Base-by-base conservation (phyloP, 2,329 filamentous ascomycete genomes). In the Cordyceps javanica region DNA sequence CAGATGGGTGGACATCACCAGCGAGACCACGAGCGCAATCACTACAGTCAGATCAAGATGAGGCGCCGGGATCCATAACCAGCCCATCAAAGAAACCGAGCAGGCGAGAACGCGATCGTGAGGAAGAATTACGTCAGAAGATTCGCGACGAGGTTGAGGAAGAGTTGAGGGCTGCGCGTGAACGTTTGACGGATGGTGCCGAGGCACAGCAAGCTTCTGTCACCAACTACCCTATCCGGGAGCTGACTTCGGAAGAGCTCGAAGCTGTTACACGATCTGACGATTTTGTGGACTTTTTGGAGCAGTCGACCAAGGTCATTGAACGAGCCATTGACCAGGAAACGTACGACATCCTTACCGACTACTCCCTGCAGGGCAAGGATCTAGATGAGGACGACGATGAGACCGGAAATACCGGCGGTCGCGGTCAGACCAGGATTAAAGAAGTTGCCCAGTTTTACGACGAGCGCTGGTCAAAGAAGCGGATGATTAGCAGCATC, bases 261-360 rank as follows among this genome's bases (percentile, higher is more conserved):
- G 86, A 89, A 63, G 94, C 93, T 6, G 91, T 97, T 26, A 94
- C 91, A 25, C 89, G 89, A 56, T 97, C 93, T 0, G 86, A 93
- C 30, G 94, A 97, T 52, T 99, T 99, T 69, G 81, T 94, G 60
- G 91, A 96, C 65, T 99, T 99, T 68, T 85, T 99, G 30, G 94
- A 99, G 67, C 85, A 91, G 65, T 97, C 93, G 23, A 96, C 91
- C 58, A 99, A 97, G 73, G 92, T 99, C 50, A 93, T 99, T 65
- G 94, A 99, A 75, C 85, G 94, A 67, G 93, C 94, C 5, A 77
- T 99, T 62, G 94, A 97, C 67, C 88, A 96, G 68, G 91, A 97
- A 67, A 75, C 74, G 58, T 99, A 97, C 70, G 94, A 99, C 70
- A 90, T 99, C 60, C 78, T 99, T 60, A 91, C 91, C 59, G 92